Conservation (phyloP, 352 stramenopile genomes). For the Sclerospora graminicola region DNA sequence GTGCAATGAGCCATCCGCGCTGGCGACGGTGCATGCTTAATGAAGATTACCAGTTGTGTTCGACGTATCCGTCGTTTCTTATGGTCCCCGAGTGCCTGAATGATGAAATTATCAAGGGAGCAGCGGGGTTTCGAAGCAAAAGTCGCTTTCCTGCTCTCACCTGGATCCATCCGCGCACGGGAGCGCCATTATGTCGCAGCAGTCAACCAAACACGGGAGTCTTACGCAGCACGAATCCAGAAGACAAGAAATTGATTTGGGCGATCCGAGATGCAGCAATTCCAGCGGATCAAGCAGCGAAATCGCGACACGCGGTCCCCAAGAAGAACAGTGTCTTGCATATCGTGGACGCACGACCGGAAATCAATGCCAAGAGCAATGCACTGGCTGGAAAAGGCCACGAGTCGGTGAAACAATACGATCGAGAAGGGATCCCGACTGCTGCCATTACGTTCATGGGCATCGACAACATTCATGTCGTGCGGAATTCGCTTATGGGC, state of each 20-base stretch:
- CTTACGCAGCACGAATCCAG: constrained; percentile 83
- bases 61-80: constrained; percentile 62
- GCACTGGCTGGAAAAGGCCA: constrained; percentile 83
- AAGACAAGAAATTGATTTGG: constrained; percentile 88
- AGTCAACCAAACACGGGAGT: constrained; percentile 94
- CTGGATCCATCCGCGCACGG: constrained; percentile 85
- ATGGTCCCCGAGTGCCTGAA: constrained; percentile 50
- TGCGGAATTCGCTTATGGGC: constrained; percentile 58
- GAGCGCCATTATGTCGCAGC: constrained; percentile 88
- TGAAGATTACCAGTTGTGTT: constrained; percentile 57
- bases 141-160: constrained; percentile 75
- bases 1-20: constrained; percentile 46
- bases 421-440: constrained; percentile 54
- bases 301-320: constrained; percentile 16
- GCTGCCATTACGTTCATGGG: constrained; percentile 83
- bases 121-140: constrained; percentile 66
- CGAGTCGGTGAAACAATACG: constrained; percentile 83
- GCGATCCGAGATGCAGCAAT: constrained; percentile 74
- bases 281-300: constrained; percentile 25
- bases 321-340: constrained; percentile 72
- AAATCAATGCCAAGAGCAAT: constrained; percentile 89
- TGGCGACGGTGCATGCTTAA: constrained; percentile 59
- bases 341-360: constrained; percentile 86
- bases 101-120: constrained; percentile 62
- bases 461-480: constrained; percentile 84